Evolutionary conservation across 495 filamentous ascomycete species (phyloP), one percentile per base, ranked within the genome.

Genomic region (Trypethelium eluteriae): DNA sequence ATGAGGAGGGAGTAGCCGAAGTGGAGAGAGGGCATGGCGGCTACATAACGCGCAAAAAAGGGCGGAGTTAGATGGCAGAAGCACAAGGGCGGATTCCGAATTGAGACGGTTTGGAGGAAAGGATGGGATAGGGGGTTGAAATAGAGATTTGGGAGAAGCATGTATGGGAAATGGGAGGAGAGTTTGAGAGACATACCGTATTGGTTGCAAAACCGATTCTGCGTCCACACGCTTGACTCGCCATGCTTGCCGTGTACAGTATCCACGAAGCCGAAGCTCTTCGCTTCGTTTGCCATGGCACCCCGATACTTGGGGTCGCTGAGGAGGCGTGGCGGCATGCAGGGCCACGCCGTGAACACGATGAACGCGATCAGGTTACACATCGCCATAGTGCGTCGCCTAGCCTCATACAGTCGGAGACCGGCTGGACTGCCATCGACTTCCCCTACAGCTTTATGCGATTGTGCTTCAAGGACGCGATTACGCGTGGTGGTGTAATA

Each of bases 1-100:
- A 92, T 87, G 73, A 89, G 83, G 39, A 92, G 83, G 5, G 89
- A 86, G 71, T 91, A 92, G 11, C 88, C 89, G 74, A 92, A 92
- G 73, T 92, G 88, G 68, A 92, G 81, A 16, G 86, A 87, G 6
- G 89, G 89, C 89, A 92, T 92, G 16, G 89, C 89, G 35, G 89
- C 89, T 76, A 14, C 41, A 44, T 7, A 44, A 79, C 75, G 67
- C 85, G 85, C 70, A 82, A 75, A 66, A 81, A 86, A 35, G 32
- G 50, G 49, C 34, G 10, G 18, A 16, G 11, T 16, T 56, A 62
- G 46, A 36, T 63, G 69, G 79, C 72, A 14, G 41, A 14, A 14
- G 41, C 25, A 46, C 41, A 16, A 16, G 18, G 49, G 49, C 11
- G 49, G 12, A 18, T 5, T 5, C 12, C 9, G 11, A 5, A 18